A percentile compares a stretch with the other conserved stretches of the same genome.
Conservation (phyloP, 352 stramenopile species). For the Pythium dissimile region DNA sequence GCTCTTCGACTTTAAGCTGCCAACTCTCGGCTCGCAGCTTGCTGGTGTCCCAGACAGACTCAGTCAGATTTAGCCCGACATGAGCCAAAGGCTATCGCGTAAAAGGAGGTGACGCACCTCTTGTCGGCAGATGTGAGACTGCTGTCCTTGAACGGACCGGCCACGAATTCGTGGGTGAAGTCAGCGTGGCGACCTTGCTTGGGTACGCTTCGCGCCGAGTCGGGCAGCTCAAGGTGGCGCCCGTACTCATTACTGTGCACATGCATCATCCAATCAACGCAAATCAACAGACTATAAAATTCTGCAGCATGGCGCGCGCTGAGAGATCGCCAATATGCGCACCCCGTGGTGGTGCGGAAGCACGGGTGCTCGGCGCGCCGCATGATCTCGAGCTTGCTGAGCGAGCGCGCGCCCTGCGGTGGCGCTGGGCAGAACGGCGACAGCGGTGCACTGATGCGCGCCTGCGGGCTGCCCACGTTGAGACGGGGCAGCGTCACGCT, state of each 20-base stretch:
- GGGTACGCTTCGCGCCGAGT: constrained; percentile 44
- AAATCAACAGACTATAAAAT: no score
- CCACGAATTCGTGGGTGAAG: constrained; percentile 63
- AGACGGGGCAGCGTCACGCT: constrained; percentile 41
- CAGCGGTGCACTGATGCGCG: constrained; percentile 4
- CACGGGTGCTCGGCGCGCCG: constrained; percentile 37
- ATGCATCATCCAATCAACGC: no score
- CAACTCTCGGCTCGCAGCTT: constrained; percentile 44
- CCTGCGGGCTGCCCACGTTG: constrained; percentile 19
- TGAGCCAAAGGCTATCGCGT: no score
- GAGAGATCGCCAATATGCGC: no score
- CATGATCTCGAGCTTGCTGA: constrained; percentile 51
- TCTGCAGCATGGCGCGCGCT: no score
- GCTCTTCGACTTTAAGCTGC: constrained; percentile 47
- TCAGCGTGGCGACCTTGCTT: constrained; percentile 37
- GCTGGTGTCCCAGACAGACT: no score
- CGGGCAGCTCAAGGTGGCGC: constrained; percentile 50
- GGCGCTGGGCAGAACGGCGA: constrained; percentile 22
- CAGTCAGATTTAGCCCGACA: no score
- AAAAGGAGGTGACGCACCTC: no score
- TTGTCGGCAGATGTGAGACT: constrained; percentile 60
- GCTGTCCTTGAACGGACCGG: constrained; percentile 44
- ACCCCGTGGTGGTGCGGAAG: constrained; percentile 56
- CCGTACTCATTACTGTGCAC: constrained; percentile 71
- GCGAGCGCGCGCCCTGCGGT: constrained; percentile 32